These are phyloP conservation scores for Skeletonema grethae DNA, from an alignment of 108 stramenopile species.

Conservation along the genomic window DNA sequence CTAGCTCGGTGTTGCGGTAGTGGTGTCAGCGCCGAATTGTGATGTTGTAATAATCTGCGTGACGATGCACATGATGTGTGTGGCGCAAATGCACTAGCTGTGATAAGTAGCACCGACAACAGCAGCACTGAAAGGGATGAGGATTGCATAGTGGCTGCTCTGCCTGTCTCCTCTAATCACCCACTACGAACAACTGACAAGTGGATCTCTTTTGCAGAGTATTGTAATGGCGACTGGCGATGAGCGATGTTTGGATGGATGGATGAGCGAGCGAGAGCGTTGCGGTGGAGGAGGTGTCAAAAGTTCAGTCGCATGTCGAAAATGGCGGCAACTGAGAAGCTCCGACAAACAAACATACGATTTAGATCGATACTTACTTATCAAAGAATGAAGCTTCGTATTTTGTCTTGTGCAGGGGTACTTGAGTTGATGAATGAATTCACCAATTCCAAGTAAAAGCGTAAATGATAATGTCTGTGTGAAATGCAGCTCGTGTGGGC, in stretches of 20 bases:
- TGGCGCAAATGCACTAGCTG: background rate
- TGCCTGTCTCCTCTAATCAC: background rate
- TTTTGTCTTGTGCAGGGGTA: no score
- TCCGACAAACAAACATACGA: no score
- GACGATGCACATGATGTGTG: background rate
- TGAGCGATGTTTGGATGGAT: background rate
- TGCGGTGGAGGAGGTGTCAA: no score
- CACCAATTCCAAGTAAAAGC: background rate
- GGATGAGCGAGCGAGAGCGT: no score
- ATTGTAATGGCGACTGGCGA: no score
- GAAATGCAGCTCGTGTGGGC: slow-evolving; percentile 24
- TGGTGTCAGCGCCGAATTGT: background rate
- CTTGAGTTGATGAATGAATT: background rate
- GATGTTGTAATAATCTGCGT: background rate
- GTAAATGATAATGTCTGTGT: slow-evolving; percentile 9
- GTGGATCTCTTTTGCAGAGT: no score
- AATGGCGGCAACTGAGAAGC: no score
- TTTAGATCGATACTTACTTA: no score
- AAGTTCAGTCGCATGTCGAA: no score
- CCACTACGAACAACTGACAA: background rate
- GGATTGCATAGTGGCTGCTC: background rate
- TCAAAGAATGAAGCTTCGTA: no score
- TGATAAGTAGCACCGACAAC: background rate
- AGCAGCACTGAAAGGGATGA: background rate
- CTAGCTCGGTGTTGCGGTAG: background rate